Evolutionary conservation across 495 filamentous ascomycete species (phyloP), one percentile per base, ranked within the genome.

Genomic region (Astrocystis sublimbata): DNA sequence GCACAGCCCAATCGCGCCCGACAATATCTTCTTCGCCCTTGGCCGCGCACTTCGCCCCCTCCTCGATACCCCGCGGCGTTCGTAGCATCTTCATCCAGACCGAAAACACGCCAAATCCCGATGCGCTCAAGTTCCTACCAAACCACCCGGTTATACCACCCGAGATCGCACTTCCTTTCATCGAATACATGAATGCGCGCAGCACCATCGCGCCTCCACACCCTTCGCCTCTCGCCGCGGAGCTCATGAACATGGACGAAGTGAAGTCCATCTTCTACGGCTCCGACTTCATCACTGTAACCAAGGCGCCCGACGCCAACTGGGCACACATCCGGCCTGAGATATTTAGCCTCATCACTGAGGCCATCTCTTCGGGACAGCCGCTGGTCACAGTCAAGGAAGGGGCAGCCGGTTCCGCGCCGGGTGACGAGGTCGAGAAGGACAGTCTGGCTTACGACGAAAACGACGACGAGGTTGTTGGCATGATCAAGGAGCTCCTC

Each of bases 401-500:
- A 58, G 85, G 79, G 45, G 71, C 76, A 0, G 82, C 61, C 0
- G 42, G 41, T 1, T 35, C 38, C 9, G 59, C 31, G 15, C 6
- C 53, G 3, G 70, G 38, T 0, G 61, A 28, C 2, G 73, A 75
- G 49, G 63, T 69, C 12, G 81, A 85, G 65, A 72, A 74, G 31
- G 90, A 96, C 68, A 91, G 86, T 45, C 79, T 96, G 30, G 79
- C 78, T 42, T 96, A 89, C 70, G 84, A 92, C 65, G 91, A 93
- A 68, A 87, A 92, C 49, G 94, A 98, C 68, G 89, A 87, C 63
- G 94, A 98, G 74, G 92, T 96, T 9, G 87, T 98, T 28, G 87
- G 90, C 58, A 97, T 97, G 94, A 97, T 98, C 75, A 97, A 98
- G 76, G 94, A 98, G 77, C 77, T 98, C n/a, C 77, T 98, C 54